Base-by-base conservation (phyloP, 805 yeast species). In the Wickerhamia fluorescens region DNA sequence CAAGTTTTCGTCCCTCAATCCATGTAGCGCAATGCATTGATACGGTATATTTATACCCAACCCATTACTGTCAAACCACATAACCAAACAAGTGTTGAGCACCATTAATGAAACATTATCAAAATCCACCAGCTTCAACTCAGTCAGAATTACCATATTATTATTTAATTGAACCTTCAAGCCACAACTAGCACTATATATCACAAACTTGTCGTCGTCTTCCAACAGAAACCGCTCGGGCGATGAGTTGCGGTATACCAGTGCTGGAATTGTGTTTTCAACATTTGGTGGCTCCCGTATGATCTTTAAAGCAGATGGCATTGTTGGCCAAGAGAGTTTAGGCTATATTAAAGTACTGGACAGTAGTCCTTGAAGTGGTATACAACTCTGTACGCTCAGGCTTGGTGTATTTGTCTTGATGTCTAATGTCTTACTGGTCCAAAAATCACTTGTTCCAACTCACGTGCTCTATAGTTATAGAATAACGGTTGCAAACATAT, bases 201-300 rank as follows among this genome's bases (percentile, higher is more conserved):
- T 39, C 22, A 66, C 61, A 33, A 53, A 48, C 41, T 62, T 58
- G 37, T 63, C 69, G 28, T 61, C 51, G 30, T 45, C 51, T 13
- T 40, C 60, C 15, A 52, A 37, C 10, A 63, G 53, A 38, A 52
- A 64, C 24, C 46, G 38, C 20, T 56, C 68, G 2, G 71, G 70
- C 3, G 59, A 56, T 16, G 60, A 57, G 8, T 58, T 44, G 30
- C 50, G 59, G 37, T 53, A 65, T 14, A 44, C 40, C 10, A 45
- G 29, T 7, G 47, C 39, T 4, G 56, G 52, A 8, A 61, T 50
- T 6, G 71, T 64, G 43, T 64, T 62, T 34, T 65, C 71, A 28
- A 50, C 45, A 33, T 52, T 62, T 16, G 71, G 71, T 19, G 38
- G 37, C 30, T 50, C 55, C 29, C 29, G 16, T 25, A 45, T 33